phyloP scores from a whole-genome alignment of 441 rosid species.

The Capsella rubella region DNA sequence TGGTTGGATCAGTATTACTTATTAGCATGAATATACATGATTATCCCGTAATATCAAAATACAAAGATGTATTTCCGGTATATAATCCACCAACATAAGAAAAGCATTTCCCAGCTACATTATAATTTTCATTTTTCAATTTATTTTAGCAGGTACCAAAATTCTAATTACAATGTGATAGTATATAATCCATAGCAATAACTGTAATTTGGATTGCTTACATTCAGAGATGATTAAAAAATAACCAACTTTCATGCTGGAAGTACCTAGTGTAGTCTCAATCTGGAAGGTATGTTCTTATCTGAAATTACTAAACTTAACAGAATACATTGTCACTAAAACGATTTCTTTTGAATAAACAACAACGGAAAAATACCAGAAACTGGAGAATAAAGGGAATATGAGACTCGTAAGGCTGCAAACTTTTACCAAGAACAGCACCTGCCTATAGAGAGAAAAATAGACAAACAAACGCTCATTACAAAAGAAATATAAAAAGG shows the following conservation, averaged over 20 bases:
- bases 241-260: constrained; percentile 12
- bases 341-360: constrained; percentile 8
- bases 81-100: background rate
- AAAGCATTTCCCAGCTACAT: background rate
- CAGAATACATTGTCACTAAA: constrained; percentile 28
- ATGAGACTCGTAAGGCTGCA: constrained; percentile 98
- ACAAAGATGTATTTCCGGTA: background rate
- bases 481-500: constrained; percentile 16
- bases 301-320: constrained; percentile 16
- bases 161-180: background rate
- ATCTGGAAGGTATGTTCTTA: constrained; percentile 16
- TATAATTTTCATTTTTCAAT: background rate
- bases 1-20: background rate
- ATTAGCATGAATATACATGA: background rate
- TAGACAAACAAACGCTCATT: constrained; percentile 1
- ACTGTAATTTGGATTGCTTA: background rate
- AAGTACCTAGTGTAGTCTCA: constrained; percentile 1
- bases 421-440: constrained; percentile 70
- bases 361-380: constrained; percentile 57
- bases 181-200: background rate
- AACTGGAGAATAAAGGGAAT: constrained; percentile 94
- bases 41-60: background rate
- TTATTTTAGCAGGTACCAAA: constrained; percentile 1
- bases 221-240: background rate
- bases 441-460: constrained; percentile 62